Base-by-base conservation (phyloP, 164 flowering plant species). In the Vitis rotundifolia region DNA sequence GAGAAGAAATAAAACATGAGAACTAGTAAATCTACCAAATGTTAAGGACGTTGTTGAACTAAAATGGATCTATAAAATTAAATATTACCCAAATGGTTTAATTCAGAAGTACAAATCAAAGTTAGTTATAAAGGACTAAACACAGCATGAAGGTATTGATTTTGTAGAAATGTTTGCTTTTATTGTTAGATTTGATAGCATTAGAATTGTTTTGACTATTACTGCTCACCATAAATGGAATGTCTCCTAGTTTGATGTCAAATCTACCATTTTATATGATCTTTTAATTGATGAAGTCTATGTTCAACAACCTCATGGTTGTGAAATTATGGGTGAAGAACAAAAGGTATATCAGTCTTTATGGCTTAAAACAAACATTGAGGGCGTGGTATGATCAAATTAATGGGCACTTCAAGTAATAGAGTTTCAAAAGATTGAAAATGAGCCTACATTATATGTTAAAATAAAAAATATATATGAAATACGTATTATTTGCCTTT, bases 211-310 rank as follows among this genome's bases (percentile, higher is more conserved):
- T 1, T 3, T 71, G 0, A 48, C 74, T n/a, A 15, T 62, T 2
- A 26, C 37, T 0, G 10, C 50, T 57, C 61, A 55, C n/a, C 6
- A 53, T 2, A 2, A 51, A 1, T 65, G 70, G 61, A n/a, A 29
- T 12, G 7, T 66, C 1, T 22, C 12, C 31, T 59, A 66, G 12
- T 19, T 66, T 65, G 66, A 66, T 26, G 59, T 71, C 2, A 65
- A 71, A 59, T 65, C 64, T 0, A 31, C 73, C 0, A 64, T 71
- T 44, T 49, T 71, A 11, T 57, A 71, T 57, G 70, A 69, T 5
- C 26, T 22, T 19, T 9, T 66, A 3, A 11, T 29, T 1, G 75
- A 72, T 18, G 54, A 66, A 13, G 57, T 61, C 0, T 67, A 16
- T 16, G 28, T 53, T 2, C 10, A 19, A 0, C 56, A 66, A 22